Percentiles rank a stretch among this genome's conserved stretches.
Evolutionary conservation across 2,329 filamentous ascomycete species (phyloP).

Genomic region (Fusarium euwallaceae): DNA sequence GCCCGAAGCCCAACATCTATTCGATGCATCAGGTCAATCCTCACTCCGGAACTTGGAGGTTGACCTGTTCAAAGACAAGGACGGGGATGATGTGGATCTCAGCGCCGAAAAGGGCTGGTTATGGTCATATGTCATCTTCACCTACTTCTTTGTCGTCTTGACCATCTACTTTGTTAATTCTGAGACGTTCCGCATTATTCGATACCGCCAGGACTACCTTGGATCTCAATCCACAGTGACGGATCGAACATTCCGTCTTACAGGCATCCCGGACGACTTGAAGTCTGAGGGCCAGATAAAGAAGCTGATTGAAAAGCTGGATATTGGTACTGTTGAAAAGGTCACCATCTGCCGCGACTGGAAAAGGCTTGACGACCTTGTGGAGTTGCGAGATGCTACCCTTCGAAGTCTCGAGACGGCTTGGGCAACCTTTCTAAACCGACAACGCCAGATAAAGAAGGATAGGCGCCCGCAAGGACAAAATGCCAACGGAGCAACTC

Average conservation of each 20-base stretch:
- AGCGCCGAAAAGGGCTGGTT: constrained; percentile 68
- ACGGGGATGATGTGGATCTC: constrained; percentile 51
- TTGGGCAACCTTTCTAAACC: constrained; percentile 76
- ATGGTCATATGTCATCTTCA: constrained; percentile 95
- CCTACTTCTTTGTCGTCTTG: constrained; percentile 89
- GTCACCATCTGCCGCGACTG: constrained; percentile 91
- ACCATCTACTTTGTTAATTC: constrained; percentile 85
- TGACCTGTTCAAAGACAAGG: constrained; percentile 48
- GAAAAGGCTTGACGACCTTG: constrained; percentile 81
- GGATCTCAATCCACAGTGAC: constrained; percentile 96
- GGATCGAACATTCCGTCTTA: constrained; percentile 91
- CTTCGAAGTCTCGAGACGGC: constrained; percentile 83
- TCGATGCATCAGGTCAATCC: constrained; percentile 26
- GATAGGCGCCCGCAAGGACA: neutral
- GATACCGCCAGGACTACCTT: constrained; percentile 88
- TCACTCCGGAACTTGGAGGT: constrained; percentile 29
- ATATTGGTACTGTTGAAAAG: constrained; percentile 90
- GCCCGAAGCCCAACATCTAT: neutral
- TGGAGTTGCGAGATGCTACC: constrained; percentile 74
- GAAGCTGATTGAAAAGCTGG: constrained; percentile 85
- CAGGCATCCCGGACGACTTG: constrained; percentile 85
- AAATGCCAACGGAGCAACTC: constrained; percentile 28
- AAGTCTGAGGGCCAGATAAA: constrained; percentile 87
- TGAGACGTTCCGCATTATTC: constrained; percentile 88
- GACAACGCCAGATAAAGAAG: constrained; percentile 40